A percentile compares a stretch with the other conserved stretches of the same genome.
These are phyloP conservation scores for Cyclotella kingstonii DNA, from an alignment of 108 stramenopile genomes.

Conservation along the genomic window DNA sequence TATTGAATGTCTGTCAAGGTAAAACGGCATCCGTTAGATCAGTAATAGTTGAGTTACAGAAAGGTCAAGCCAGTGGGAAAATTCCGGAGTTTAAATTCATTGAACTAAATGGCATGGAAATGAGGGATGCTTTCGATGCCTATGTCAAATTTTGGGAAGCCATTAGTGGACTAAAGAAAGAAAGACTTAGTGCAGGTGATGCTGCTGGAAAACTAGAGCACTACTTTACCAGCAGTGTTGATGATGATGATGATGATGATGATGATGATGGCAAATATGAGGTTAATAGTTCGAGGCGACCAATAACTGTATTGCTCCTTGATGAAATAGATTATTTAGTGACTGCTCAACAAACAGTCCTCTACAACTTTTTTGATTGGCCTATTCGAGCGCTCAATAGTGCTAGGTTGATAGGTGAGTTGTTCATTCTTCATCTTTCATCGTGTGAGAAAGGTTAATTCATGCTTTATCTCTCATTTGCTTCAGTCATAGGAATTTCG, in stretches of 20 bases:
- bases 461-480: too few relatives aligned
- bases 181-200: slow-evolving; percentile 46
- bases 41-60: slow-evolving; percentile 52
- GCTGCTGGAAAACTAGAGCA: slow-evolving; percentile 58
- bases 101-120: slow-evolving; percentile 84
- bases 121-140: slow-evolving; percentile 77
- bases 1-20: slow-evolving; percentile 6
- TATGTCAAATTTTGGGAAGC: slow-evolving; percentile 81
- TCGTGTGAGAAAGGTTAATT: too few relatives aligned
- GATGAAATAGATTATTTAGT: slow-evolving; percentile 99
- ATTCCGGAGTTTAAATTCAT: slow-evolving; percentile 75
- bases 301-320: slow-evolving; percentile 70
- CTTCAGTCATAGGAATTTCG: slow-evolving; percentile 89
- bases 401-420: slow-evolving; percentile 4
- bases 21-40: slow-evolving; percentile 80
- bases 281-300: slow-evolving; percentile 8
- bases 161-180: slow-evolving; percentile 50
- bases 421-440: background rate
- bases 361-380: slow-evolving; percentile 99
- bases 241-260: slow-evolving; percentile 18
- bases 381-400: slow-evolving; percentile 47
- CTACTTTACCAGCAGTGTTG: slow-evolving; percentile 47
- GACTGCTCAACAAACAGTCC: slow-evolving; percentile 87
- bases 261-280: slow-evolving; percentile 15
- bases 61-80: slow-evolving; percentile 55